phyloP scores from a whole-genome alignment of 2,329 filamentous ascomycete species.

The Aphanocladium album region DNA sequence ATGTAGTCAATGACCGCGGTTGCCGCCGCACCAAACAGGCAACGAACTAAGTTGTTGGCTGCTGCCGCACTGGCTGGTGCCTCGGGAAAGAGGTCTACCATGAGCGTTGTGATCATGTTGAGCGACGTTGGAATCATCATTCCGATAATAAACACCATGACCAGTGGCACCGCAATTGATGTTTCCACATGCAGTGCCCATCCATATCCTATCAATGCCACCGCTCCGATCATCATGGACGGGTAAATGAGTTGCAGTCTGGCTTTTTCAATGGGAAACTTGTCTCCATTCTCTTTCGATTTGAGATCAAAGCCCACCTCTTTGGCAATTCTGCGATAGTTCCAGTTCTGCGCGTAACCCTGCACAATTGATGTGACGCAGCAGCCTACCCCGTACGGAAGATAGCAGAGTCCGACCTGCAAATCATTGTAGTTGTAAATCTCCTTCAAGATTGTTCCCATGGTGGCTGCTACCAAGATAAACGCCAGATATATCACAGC shows the following conservation, averaged over 20 bases:
- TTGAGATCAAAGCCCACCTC: slow-evolving; percentile 57
- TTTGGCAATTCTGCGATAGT: slow-evolving; percentile 64
- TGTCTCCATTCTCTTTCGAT: slow-evolving; percentile 46
- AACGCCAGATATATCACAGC: slow-evolving; percentile 53
- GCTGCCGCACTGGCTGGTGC: slow-evolving; percentile 59
- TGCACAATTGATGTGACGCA: slow-evolving; percentile 45
- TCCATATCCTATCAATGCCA: slow-evolving; percentile 50
- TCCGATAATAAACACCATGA: slow-evolving; percentile 53
- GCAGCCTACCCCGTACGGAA: slow-evolving; percentile 49
- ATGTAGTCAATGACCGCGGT: slow-evolving; percentile 57
- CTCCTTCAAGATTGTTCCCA: slow-evolving; percentile 46
- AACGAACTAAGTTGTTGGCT: slow-evolving; percentile 60
- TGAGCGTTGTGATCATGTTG: slow-evolving; percentile 56
- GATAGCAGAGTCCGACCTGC: slow-evolving; percentile 49
- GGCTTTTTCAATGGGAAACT: slow-evolving; percentile 52
- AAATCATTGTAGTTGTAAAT: slow-evolving; percentile 49
- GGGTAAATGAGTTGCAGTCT: slow-evolving; percentile 51
- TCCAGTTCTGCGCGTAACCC: slow-evolving; percentile 58
- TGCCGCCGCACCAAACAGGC: slow-evolving; percentile 53
- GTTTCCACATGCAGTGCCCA: slow-evolving; percentile 50
- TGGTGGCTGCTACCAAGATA: slow-evolving; percentile 47
- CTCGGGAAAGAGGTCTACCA: slow-evolving; percentile 58
- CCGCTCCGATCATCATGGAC: slow-evolving; percentile 49
- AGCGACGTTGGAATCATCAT: slow-evolving; percentile 57
- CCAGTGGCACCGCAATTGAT: slow-evolving; percentile 49